Evolutionary conservation across 257 asterid genomes (phyloP).

Genomic region (Solanum sejunctum): DNA sequence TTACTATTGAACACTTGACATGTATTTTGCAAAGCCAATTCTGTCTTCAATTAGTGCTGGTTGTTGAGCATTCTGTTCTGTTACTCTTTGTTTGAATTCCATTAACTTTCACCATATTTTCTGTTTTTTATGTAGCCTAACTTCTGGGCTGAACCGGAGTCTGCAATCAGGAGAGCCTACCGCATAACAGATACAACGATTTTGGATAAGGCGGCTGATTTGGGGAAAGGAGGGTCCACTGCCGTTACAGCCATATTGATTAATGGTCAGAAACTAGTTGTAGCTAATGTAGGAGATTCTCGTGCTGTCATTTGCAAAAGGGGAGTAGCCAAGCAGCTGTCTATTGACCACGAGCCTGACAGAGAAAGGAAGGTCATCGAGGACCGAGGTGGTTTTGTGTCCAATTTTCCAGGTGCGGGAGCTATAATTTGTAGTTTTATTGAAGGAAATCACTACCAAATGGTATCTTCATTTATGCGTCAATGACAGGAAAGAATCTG

Average conservation of each 20-base stretch:
- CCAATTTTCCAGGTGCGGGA: conserved; percentile 65
- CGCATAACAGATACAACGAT: conserved; percentile 52
- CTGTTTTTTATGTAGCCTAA: conserved; percentile 39
- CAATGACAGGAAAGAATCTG: not conserved
- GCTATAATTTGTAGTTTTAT: not conserved
- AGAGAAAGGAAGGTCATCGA: conserved; percentile 60
- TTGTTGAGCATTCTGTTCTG: not conserved
- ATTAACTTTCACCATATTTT: not conserved
- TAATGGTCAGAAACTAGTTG: conserved; percentile 65
- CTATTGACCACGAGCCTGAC: conserved; percentile 81
- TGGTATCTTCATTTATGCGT: not conserved
- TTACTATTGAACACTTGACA: not conserved
- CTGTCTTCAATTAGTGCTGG: not conserved
- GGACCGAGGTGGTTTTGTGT: conserved; percentile 75
- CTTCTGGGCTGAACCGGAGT: conserved; percentile 71
- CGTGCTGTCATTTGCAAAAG: conserved; percentile 83
- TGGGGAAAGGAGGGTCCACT: conserved; percentile 90
- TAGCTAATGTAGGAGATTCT: conserved; percentile 96
- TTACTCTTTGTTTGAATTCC: not conserved
- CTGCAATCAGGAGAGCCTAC: conserved; percentile 70
- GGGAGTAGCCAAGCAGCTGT: conserved; percentile 72
- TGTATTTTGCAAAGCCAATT: not conserved
- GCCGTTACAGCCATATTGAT: conserved; percentile 88
- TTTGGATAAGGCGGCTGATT: conserved; percentile 58
- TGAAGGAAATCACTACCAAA: not conserved